Evolutionary conservation across 306 rosid species (phyloP), one percentile per base, ranked within the genome.

Genomic region (Vigna trinervia): DNA sequence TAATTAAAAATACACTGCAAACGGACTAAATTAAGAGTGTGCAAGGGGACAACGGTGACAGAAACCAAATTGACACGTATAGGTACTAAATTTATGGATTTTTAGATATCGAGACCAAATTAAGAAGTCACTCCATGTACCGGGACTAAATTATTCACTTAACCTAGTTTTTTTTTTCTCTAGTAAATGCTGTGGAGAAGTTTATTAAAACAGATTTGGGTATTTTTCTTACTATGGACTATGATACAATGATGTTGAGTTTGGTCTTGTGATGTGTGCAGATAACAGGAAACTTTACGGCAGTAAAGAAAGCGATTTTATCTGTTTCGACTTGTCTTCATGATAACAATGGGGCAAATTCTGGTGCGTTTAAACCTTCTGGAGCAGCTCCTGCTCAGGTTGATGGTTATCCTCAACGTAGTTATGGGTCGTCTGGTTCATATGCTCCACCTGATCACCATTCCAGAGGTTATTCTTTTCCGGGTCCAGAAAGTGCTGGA

Each of bases 301-400:
- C 89, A 10, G 97, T 87, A 36, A 93, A 89, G 92, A 91, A 89
- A 80, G 96, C 96, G 14, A 87, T 93, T 50, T 72, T 88, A n/a
- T 85, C 87, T 76, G 87, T 93, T 83, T 85, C 96, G 14, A 69
- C 85, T 73, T 89, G 92, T 81, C 89, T 93, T 68, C 88, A 78
- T 69, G 97, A 91, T 68, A 76, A 91, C 64, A 78, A 48, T 84
- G 81, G 65, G 51, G 69, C 67, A 39, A 86, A 85, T 76, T 82
- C 81, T 52, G 85, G 86, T 83, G 46, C 86, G 50, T 51, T 86
- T 72, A 89, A 78, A 76, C 79, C 88, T 66, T 79, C 89, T 39
- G 85, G 85, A 67, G 47, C 79, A 52, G 71, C 72, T 41, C 72
- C 83, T 28, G 62, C 83, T 32, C 92, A 81, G 75, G 83, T 39